Base-by-base conservation (phyloP, 2,329 filamentous ascomycete genomes). In the Beauveria rudraprayagi region DNA sequence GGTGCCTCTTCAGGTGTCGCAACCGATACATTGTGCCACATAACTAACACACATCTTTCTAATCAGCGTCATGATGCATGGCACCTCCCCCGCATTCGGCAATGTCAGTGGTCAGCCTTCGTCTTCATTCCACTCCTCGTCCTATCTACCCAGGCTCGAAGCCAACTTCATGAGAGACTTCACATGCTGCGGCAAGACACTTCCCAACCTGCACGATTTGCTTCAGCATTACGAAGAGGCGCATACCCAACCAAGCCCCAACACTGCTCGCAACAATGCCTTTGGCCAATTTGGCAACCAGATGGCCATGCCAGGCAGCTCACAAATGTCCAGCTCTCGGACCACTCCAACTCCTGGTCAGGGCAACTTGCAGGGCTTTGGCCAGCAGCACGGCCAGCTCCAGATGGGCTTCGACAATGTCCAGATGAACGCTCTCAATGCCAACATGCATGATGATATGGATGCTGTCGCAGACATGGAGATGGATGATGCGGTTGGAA, bases 81-180 rank as follows among this genome's bases (percentile, higher is more conserved):
- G 94, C 69, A 97, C 92, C 19, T 97, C 94, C n/a, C 94, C 94
- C 11, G 60, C 60, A 28, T 96, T 93, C 70, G 73, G 77, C 63
- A 73, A 70, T 55, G 86, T 82, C 63, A 72, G 70, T 53, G 86
- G 82, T 62, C 84, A 92, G 73, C 51, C 58, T n/a, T 96, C 92
- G n/a, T 91, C 94, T 0, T 97, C 93, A 1, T 95, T 91, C 69
- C 93, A 97, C 75, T 97, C 93, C 1, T 96, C 92, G 7, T 97
- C 94, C 28, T 97, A 97, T 72, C 83, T 97, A 1, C 93, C 92
- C 10, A 97, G 96, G 75, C 86, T 97, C 71, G 94, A 99, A 75
- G 93, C 93, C 64, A 94, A 93, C 71, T 99, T 97, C 74, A 95
- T 97, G 91, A 89, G 89, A 75, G 92, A 97, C 77, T 97, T 97